Evolutionary conservation across 805 yeast species (phyloP).

Genomic region (Saccharomycopsis sp.): DNA sequence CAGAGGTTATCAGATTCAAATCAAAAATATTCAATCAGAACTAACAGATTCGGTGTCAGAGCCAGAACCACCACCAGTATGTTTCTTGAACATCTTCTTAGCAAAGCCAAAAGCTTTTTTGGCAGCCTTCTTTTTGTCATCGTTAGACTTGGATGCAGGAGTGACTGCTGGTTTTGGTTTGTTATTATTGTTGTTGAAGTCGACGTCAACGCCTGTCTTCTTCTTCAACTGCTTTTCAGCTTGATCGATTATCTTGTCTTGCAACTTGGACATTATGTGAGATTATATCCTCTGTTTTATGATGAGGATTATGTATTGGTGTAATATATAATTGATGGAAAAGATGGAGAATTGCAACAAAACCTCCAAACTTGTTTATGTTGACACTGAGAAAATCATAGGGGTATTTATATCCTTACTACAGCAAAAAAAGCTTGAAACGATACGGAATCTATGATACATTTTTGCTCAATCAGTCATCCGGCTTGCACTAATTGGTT

Average conservation of each 20-base stretch:
- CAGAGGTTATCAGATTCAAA: too few relatives aligned
- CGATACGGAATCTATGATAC: too few relatives aligned
- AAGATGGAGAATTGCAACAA: too few relatives aligned
- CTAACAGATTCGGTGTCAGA: background rate
- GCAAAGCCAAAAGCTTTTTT: constrained; percentile 1
- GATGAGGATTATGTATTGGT: too few relatives aligned
- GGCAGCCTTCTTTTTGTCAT: background rate
- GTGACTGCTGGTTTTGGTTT: background rate
- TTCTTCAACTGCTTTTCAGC: constrained; percentile 1
- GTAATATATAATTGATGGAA: too few relatives aligned
- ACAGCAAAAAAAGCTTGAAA: too few relatives aligned
- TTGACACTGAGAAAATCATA: background rate
- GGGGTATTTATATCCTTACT: background rate
- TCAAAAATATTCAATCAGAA: background rate
- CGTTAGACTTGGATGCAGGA: background rate
- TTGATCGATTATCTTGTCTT: background rate
- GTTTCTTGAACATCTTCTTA: background rate
- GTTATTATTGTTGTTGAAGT: background rate
- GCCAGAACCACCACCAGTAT: background rate
- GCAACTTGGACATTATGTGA: background rate
- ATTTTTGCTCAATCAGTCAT: background rate
- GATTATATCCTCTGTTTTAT: too few relatives aligned
- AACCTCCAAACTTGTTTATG: too few relatives aligned
- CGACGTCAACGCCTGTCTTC: background rate
- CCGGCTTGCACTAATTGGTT: background rate